Conservation (phyloP, 768 basidiomycete species). For the Macrolepiota albuminosa region DNA sequence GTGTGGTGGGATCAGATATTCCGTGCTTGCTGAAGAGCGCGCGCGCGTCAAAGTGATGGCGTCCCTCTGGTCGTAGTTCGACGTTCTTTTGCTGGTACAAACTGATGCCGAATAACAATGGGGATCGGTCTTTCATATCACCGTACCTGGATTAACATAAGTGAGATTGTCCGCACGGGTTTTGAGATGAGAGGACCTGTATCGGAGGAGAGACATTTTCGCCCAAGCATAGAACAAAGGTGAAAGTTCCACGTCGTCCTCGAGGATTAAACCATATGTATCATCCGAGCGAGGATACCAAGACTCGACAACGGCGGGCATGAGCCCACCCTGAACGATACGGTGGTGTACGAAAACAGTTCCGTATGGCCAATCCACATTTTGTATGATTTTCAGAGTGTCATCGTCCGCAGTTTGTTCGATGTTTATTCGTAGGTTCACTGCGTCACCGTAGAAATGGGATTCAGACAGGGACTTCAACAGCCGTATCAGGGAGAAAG, state of each 20-base stretch:
- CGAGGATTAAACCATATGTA: conserved; percentile 74
- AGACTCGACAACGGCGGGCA: conserved; percentile 82
- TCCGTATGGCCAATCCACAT: conserved; percentile 60
- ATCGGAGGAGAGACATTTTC: conserved; percentile 74
- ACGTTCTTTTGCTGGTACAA: conserved; percentile 84
- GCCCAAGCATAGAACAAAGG: conserved; percentile 83
- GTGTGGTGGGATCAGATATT: conserved; percentile 43
- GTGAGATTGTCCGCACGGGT: not conserved
- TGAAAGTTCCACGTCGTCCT: conserved; percentile 85
- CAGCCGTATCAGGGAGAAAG: conserved; percentile 64
- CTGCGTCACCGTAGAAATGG: conserved; percentile 62
- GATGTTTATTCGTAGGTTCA: conserved; percentile 65
- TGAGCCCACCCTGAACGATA: conserved; percentile 72
- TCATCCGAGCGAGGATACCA: conserved; percentile 79
- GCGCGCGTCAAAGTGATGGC: conserved; percentile 65
- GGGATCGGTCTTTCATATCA: conserved; percentile 28
- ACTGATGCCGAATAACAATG: conserved; percentile 71
- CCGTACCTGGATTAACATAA: conserved; percentile 51
- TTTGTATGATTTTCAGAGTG: conserved; percentile 49
- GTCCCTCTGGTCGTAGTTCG: conserved; percentile 65
- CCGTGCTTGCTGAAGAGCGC: conserved; percentile 42
- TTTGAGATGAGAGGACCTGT: conserved; percentile 43
- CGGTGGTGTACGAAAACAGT: conserved; percentile 60
- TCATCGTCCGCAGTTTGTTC: conserved; percentile 68
- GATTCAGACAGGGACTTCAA: conserved; percentile 54